Percentiles rank a stretch among this genome's conserved stretches.
These are phyloP conservation scores for Cardamine occulta DNA, from an alignment of 345 rosid genomes.

Conservation along the genomic window DNA sequence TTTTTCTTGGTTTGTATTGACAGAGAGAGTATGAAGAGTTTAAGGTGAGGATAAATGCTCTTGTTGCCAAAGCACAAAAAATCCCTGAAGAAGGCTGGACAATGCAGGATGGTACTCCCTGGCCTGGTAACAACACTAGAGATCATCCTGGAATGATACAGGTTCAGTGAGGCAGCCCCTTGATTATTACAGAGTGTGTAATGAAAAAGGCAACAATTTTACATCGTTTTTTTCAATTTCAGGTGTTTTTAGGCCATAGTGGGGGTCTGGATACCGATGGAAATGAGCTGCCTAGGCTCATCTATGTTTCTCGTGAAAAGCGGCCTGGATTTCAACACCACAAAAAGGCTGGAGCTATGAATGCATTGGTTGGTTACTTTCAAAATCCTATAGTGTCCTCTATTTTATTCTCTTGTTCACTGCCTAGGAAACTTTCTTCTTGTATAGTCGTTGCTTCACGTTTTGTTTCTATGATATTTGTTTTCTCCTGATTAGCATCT, in stretches of 20 bases:
- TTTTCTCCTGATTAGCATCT: constrained; percentile 32
- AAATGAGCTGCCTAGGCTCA: constrained; percentile 97
- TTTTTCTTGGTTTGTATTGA: constrained; percentile 32
- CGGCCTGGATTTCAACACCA: constrained; percentile 99
- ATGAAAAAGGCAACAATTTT: not conserved
- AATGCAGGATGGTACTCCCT: constrained; percentile 99
- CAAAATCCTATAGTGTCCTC: not conserved
- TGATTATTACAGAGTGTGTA: not conserved
- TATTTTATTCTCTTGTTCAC: constrained; percentile 18
- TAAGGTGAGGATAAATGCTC: constrained; percentile 98
- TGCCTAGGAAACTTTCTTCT: constrained; percentile 6
- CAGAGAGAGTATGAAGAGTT: constrained; percentile 99
- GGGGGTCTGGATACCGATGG: constrained; percentile 99
- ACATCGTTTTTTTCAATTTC: constrained; percentile 20
- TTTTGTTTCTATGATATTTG: not conserved
- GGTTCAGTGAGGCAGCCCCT: constrained; percentile 46
- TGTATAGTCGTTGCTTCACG: not conserved
- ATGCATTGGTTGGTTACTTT: constrained; percentile 82
- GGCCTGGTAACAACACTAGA: constrained; percentile 99
- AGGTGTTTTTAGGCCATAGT: constrained; percentile 98
- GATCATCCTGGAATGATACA: constrained; percentile 99
- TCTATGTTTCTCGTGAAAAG: constrained; percentile 99
- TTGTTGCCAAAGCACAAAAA: constrained; percentile 98
- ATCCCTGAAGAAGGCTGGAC: constrained; percentile 99
- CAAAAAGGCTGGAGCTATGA: constrained; percentile 99